Conservation (phyloP, 1,139 yeast genomes). For the Hansenula anomala region DNA sequence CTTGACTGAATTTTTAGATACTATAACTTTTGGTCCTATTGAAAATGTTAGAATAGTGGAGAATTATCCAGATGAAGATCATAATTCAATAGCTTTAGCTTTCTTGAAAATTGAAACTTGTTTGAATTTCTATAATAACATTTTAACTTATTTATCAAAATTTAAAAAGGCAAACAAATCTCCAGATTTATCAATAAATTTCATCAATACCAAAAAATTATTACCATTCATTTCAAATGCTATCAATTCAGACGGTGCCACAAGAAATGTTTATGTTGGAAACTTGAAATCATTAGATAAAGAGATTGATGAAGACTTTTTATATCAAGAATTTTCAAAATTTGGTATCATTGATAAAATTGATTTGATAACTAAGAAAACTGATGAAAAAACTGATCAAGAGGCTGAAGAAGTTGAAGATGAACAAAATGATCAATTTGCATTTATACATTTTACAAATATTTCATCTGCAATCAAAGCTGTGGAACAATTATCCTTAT, state of each 20-base stretch:
- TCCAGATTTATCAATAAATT: slow-evolving; percentile 48
- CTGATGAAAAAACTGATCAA: slow-evolving; percentile 6
- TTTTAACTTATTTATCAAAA: slow-evolving; percentile 38
- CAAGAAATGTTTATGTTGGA: slow-evolving; percentile 72
- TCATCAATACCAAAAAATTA: slow-evolving; percentile 63
- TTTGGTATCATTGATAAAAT: slow-evolving; percentile 22
- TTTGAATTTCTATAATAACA: slow-evolving; percentile 40
- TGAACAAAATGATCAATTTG: slow-evolving; percentile 45
- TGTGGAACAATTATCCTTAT: slow-evolving; percentile 54
- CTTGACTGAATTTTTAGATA: slow-evolving; percentile 19
- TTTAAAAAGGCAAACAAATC: slow-evolving; percentile 37
- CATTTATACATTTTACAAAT: slow-evolving; percentile 74
- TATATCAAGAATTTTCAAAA: slow-evolving; percentile 61
- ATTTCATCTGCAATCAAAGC: slow-evolving; percentile 83
- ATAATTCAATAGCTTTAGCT: slow-evolving; percentile 28
- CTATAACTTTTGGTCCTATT: slow-evolving; percentile 34
- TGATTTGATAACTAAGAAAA: slow-evolving; percentile 13
- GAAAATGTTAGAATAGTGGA: slow-evolving; percentile 33
- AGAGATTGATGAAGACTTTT: slow-evolving; percentile 36
- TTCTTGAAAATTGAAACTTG: slow-evolving; percentile 40
- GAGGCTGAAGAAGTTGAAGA: slow-evolving; percentile 8
- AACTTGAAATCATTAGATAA: slow-evolving; percentile 37
- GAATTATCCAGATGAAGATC: slow-evolving; percentile 16
- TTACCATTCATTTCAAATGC: slow-evolving; percentile 61
- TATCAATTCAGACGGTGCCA: slow-evolving; percentile 74